phyloP scores from a whole-genome alignment of 2,329 filamentous ascomycete species.

The Sporothrix schenckii region DNA sequence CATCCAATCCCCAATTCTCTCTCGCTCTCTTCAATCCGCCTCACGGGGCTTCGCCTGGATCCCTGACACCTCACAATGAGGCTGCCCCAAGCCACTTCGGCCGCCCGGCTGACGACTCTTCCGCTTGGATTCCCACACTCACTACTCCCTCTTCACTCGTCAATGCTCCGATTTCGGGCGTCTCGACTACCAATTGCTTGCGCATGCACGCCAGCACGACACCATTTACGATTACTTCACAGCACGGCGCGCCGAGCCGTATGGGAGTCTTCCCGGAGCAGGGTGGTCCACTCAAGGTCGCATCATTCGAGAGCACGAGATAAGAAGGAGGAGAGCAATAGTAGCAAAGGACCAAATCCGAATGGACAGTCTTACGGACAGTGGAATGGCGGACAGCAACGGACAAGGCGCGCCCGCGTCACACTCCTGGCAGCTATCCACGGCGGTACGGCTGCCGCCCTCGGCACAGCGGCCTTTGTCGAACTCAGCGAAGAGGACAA shows the following conservation, averaged over 20 bases:
- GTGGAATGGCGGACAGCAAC: slow-evolving; percentile 32
- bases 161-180: neutral
- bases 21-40: neutral
- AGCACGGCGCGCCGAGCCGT: neutral
- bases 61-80: slow-evolving; percentile 4
- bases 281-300: neutral
- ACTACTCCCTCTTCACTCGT: neutral
- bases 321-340: neutral
- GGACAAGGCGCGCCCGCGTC: neutral
- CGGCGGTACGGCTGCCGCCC: slow-evolving; percentile 45
- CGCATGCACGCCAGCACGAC: neutral
- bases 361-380: neutral
- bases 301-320: neutral
- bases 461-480: slow-evolving; percentile 62
- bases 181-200: neutral
- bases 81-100: slow-evolving; percentile 13
- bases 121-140: neutral
- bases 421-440: slow-evolving; percentile 46
- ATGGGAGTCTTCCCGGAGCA: neutral
- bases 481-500: slow-evolving; percentile 61
- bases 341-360: neutral
- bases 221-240: neutral
- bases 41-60: neutral
- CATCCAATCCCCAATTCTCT: too few species aligned
- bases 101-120: slow-evolving; percentile 4